Evolutionary conservation across 495 filamentous ascomycete species (phyloP).

Genomic region (Xylaria flabelliformis): DNA sequence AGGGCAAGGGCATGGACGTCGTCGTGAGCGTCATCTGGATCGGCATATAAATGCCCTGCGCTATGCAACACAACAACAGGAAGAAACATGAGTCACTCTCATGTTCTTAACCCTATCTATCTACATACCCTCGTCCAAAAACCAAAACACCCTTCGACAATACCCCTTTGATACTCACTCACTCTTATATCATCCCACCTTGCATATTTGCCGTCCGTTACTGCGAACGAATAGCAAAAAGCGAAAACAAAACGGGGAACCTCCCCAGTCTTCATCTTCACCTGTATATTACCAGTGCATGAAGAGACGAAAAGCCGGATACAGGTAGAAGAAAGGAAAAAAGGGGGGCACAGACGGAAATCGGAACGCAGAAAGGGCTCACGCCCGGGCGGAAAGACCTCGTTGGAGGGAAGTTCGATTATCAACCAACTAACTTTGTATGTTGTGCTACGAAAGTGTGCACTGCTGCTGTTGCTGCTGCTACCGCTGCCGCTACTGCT

Average conservation of each 20-base stretch:
- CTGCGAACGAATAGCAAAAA: neutral
- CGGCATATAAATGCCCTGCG: slow-evolving; percentile 48
- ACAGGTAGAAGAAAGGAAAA: neutral
- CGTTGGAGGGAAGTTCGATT: neutral
- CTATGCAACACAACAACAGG: neutral
- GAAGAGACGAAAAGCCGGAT: slow-evolving; percentile 4
- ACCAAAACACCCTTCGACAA: neutral
- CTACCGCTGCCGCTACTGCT: too few species aligned
- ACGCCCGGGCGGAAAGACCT: slow-evolving; percentile 10
- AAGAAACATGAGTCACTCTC: neutral
- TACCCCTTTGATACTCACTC: neutral
- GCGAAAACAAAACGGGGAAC: neutral
- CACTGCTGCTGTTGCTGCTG: too few species aligned
- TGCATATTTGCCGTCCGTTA: neutral
- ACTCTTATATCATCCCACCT: neutral
- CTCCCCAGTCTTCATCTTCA: neutral
- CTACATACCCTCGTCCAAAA: neutral
- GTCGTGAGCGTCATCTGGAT: slow-evolving; percentile 95
- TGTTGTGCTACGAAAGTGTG: neutral
- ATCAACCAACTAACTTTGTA: neutral
- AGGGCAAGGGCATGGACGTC: slow-evolving; percentile 86
- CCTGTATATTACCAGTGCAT: slow-evolving; percentile 15
- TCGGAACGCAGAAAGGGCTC: slow-evolving; percentile 9
- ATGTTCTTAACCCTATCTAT: neutral
- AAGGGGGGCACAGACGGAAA: neutral